Evolutionary conservation across 495 filamentous ascomycete species (phyloP).

Genomic region (Astrothelium subdiscretum): DNA sequence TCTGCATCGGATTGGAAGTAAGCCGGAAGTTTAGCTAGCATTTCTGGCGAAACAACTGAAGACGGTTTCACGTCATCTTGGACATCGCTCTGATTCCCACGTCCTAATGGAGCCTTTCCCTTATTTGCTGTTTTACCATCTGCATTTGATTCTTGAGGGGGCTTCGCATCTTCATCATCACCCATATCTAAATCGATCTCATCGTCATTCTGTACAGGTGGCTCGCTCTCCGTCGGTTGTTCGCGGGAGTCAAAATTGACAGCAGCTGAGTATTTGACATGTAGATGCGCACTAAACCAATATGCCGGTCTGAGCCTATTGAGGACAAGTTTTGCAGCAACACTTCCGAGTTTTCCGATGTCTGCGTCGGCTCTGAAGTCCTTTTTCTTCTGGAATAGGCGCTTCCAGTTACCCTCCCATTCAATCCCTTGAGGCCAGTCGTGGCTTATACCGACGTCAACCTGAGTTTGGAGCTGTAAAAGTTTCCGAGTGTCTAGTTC

Average conservation of each 20-base stretch:
- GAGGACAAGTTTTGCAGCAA: constrained; percentile 65
- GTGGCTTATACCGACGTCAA: constrained; percentile 85
- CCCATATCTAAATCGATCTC: constrained; percentile 31
- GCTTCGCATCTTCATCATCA: constrained; percentile 16
- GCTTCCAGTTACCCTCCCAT: constrained; percentile 49
- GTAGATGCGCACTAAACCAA: constrained; percentile 93
- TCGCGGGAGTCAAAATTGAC: constrained; percentile 36
- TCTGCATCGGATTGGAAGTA: constrained; percentile 33
- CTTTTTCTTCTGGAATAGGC: constrained; percentile 57
- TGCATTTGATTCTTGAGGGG: not conserved
- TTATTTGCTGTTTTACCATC: not conserved
- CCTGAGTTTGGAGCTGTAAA: constrained; percentile 66
- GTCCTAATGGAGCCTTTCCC: not conserved
- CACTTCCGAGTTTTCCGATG: constrained; percentile 61
- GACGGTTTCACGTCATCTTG: not conserved
- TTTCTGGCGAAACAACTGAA: constrained; percentile 38
- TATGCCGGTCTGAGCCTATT: constrained; percentile 67
- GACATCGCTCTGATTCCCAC: not conserved
- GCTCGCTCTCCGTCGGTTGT: too few species aligned
- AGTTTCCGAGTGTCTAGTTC: constrained; percentile 88
- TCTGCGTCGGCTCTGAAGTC: constrained; percentile 62
- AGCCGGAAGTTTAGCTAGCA: constrained; percentile 56
- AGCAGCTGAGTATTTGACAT: constrained; percentile 69
- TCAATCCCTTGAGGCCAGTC: constrained; percentile 87
- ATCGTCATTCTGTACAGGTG: constrained; percentile 5